phyloP scores from a whole-genome alignment of 305 asterid species.

The Euphrasia arctica region DNA sequence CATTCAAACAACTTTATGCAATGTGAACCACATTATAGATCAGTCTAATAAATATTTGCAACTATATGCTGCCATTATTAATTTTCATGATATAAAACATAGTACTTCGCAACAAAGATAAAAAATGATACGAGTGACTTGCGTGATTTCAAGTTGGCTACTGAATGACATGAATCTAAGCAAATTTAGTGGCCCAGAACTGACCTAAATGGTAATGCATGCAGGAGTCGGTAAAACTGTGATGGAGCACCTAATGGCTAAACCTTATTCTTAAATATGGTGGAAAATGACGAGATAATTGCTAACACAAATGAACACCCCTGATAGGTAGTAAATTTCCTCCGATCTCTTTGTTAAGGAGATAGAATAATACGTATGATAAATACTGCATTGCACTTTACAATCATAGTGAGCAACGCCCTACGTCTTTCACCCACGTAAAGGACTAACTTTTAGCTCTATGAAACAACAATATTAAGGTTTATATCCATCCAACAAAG shows the following conservation, averaged over 20 bases:
- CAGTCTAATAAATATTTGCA: neutral
- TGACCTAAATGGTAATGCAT: neutral
- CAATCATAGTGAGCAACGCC: neutral
- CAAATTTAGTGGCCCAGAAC: neutral
- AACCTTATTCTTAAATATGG: too few species aligned
- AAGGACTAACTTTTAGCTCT: neutral
- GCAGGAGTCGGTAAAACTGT: too few species aligned
- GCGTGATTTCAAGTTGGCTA: neutral
- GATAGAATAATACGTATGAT: slow-evolving; percentile 1
- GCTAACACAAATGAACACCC: neutral
- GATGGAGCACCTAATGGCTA: too few species aligned
- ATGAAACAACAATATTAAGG: neutral
- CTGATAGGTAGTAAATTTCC: neutral
- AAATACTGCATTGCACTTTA: neutral
- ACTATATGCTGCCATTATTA: neutral
- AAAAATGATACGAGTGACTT: neutral
- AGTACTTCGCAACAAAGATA: neutral
- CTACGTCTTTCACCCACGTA: neutral
- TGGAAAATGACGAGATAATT: too few species aligned
- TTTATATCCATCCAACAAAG: neutral
- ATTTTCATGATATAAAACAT: neutral
- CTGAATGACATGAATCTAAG: neutral
- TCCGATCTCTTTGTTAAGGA: slow-evolving; percentile 8
- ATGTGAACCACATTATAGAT: neutral
- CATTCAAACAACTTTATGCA: slow-evolving; percentile 8